Evolutionary conservation across 192 early-diverging fungal genomes (phyloP).

Genomic region (Linnemannia elongata): DNA sequence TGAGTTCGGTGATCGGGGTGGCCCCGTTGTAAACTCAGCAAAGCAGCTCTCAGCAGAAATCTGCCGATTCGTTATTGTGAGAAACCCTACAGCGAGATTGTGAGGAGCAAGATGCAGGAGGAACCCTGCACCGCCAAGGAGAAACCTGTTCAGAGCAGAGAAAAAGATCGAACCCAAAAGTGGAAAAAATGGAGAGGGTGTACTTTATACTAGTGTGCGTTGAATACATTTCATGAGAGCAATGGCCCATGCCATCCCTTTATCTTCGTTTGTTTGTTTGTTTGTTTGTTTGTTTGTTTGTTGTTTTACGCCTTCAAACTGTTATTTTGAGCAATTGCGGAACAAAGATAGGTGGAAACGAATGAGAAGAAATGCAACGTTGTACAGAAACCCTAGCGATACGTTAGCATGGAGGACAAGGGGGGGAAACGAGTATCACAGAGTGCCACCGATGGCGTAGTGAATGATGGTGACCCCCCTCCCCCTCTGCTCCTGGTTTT

Average conservation of each 20-base stretch:
- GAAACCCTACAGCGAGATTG: too few species aligned
- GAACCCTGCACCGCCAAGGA: too few species aligned
- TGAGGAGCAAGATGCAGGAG: too few species aligned
- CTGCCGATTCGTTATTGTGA: too few species aligned
- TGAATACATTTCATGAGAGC: constrained; percentile 2
- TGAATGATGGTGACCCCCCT: not conserved
- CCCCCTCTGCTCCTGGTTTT: too few species aligned
- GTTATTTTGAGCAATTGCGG: not conserved
- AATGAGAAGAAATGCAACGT: too few species aligned
- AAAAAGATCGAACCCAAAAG: not conserved
- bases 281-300: too few species aligned
- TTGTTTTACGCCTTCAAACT: not conserved
- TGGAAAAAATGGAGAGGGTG: not conserved
- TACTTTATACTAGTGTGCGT: not conserved
- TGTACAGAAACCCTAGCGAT: not conserved
- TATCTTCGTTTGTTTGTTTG: not conserved
- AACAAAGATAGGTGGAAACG: not conserved
- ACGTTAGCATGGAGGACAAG: not conserved
- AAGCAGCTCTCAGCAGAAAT: too few species aligned
- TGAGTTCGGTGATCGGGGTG: too few species aligned
- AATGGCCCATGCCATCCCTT: not conserved
- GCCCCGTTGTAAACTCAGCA: too few species aligned
- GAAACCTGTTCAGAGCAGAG: not conserved
- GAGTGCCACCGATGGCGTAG: not conserved
- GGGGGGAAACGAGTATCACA: not conserved